A percentile compares a stretch with the other conserved stretches of the same genome.
phyloP scores from a whole-genome alignment of 768 basidiomycete species.

The Rhodocollybia butyracea region DNA sequence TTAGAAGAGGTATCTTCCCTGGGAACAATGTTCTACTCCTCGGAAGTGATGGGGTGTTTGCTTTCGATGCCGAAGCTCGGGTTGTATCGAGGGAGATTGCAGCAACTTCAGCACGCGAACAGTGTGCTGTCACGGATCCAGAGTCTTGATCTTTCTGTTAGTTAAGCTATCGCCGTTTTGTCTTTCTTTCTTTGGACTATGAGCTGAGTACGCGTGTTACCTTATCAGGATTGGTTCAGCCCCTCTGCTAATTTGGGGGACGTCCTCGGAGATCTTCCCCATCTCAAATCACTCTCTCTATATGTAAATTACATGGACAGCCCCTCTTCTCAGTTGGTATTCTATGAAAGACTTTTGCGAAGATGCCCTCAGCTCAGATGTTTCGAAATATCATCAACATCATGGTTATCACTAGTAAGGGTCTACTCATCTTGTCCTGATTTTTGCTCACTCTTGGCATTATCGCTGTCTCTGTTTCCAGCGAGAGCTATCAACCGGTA shows the following conservation, averaged over 20 bases:
- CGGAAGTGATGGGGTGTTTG: constrained; percentile 11
- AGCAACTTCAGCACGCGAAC: constrained; percentile 13
- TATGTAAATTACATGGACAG: constrained; percentile 18
- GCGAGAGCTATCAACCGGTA: constrained; percentile 13
- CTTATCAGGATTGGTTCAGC: constrained; percentile 15
- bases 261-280: constrained; percentile 8
- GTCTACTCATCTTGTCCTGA: not conserved
- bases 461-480: not conserved
- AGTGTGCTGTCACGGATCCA: constrained; percentile 10
- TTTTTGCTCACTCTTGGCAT: not conserved
- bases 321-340: constrained; percentile 1
- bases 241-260: constrained; percentile 16
- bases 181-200: not conserved
- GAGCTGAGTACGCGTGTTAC: not conserved
- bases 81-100: constrained; percentile 13
- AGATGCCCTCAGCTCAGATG: constrained; percentile 11
- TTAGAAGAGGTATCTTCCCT: constrained; percentile 10
- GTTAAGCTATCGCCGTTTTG: not conserved
- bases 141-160: constrained; percentile 8
- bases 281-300: constrained; percentile 11
- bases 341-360: constrained; percentile 13
- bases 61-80: constrained; percentile 10
- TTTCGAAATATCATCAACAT: constrained; percentile 15
- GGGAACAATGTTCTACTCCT: constrained; percentile 9
- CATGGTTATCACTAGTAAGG: constrained; percentile 12